Percentiles rank a stretch among this genome's conserved stretches.
These are phyloP conservation scores for Tetragonia tetragonoides DNA, from an alignment of 148 eudicot genomes.

Conservation along the genomic window DNA sequence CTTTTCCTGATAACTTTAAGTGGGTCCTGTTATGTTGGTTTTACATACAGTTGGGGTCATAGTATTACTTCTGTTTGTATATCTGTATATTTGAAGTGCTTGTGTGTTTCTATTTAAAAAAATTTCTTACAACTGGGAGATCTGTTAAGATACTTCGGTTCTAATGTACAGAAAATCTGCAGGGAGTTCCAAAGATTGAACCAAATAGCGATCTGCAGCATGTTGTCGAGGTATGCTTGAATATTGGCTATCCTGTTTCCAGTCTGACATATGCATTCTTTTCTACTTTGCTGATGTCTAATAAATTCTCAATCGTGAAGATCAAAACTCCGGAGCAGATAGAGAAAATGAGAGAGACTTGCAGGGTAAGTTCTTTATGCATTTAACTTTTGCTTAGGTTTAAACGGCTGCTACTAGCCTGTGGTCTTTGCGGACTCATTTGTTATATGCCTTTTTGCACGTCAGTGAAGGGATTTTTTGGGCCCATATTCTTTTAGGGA, in stretches of 20 bases:
- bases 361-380: conserved; percentile 50
- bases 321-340: conserved; percentile 82
- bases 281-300: conserved; percentile 12
- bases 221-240: conserved; percentile 67
- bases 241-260: background rate
- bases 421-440: too few species aligned
- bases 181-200: conserved; percentile 92
- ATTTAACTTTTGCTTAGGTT: too few species aligned
- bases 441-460: background rate
- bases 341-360: conserved; percentile 87
- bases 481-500: background rate
- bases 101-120: background rate
- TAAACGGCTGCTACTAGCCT: too few species aligned
- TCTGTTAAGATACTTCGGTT: conserved; percentile 12
- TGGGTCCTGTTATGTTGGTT: background rate
- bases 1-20: background rate
- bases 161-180: conserved; percentile 21
- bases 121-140: background rate
- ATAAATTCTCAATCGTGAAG: conserved; percentile 42
- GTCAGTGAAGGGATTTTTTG: background rate
- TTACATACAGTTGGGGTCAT: background rate
- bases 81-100: conserved; percentile 3
- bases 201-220: conserved; percentile 82
- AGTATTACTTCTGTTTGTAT: background rate
- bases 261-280: conserved; percentile 1